Evolutionary conservation across 352 stramenopile species (phyloP), one percentile per base, ranked within the genome.

Genomic region (Globisporangium middletonii): DNA sequence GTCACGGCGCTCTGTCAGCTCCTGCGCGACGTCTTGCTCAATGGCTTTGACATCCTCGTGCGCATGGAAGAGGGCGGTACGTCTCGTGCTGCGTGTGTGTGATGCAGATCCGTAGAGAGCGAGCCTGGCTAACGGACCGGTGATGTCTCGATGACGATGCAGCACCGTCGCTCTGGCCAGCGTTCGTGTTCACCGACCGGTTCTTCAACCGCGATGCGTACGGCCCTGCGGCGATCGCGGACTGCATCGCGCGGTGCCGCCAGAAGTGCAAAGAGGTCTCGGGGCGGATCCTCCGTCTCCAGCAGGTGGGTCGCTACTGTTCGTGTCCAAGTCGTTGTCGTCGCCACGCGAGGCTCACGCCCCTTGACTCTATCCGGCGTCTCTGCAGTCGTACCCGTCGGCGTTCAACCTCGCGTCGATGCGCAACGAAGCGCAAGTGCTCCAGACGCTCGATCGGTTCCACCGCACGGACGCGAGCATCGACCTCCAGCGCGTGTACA

Each of bases 371-470:
- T 37, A 37, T 4, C 13, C 16, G 16, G 5, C 15, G 19, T 28
- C 15, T 26, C 30, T 23, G 15, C 51, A 79, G 64, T 57, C 65
- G 2, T 67, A 70, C 26, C 69, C 73, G 6, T 64, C 63, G 37
- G 56, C 63, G 15, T 74, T 69, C 19, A 64, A 63, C 44, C 52
- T 68, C 35, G 60, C 63, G 28, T 75, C 63, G 3, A 83, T 86
- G 59, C 72, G 80, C 30, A 93, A 89, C 57, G 83, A 93, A 62
- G 79, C 80, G 16, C 79, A 91, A 49, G 68, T 89, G 9, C 71
- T 93, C n/a, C 77, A 88, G 60, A 80, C 64, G n/a, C 60, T 93
- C 23, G 83, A 93, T 48, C 79, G 80, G 13, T 93, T 93, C 56
- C 83, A 93, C 63, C 81, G 81, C 5, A 72, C 88, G 7, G 81